A percentile compares a stretch with the other conserved stretches of the same genome.
phyloP scores from a whole-genome alignment of 306 rosid genomes.

The Pyrus communis region DNA sequence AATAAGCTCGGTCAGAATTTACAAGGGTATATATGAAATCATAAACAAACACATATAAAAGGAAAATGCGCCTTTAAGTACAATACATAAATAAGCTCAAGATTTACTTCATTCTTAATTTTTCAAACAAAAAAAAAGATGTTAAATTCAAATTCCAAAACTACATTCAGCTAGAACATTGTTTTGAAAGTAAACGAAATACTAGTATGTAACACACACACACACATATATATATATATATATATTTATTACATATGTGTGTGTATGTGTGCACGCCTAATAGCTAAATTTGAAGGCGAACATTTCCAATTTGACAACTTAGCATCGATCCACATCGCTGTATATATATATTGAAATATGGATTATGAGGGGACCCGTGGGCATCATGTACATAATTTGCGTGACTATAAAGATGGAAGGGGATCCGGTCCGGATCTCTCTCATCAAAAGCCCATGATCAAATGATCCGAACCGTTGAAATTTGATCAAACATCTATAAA shows the following conservation, averaged over 20 bases:
- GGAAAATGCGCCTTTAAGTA: too few species aligned
- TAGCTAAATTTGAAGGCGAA: conserved; percentile 3
- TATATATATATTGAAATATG: not conserved
- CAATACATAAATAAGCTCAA: not conserved
- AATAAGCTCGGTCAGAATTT: too few species aligned
- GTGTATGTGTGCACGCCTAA: not conserved
- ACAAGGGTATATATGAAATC: too few species aligned
- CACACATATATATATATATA: too few species aligned
- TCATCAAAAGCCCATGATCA: too few species aligned
- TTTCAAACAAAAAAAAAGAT: not conserved
- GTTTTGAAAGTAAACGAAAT: conserved; percentile 1
- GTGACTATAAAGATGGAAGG: conserved; percentile 31
- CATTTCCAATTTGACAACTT: conserved; percentile 34
- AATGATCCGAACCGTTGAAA: too few species aligned
- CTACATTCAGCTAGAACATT: not conserved
- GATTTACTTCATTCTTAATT: not conserved
- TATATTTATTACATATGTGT: too few species aligned
- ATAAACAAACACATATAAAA: too few species aligned
- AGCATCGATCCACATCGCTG: conserved; percentile 5
- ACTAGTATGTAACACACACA: not conserved
- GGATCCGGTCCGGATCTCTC: too few species aligned
- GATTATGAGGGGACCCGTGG: conserved; percentile 24
- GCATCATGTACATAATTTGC: conserved; percentile 42
- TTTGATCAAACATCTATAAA: too few species aligned
- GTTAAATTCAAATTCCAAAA: not conserved